Conservation (phyloP, 768 basidiomycete genomes). For the Boletus vermiculosoides region DNA sequence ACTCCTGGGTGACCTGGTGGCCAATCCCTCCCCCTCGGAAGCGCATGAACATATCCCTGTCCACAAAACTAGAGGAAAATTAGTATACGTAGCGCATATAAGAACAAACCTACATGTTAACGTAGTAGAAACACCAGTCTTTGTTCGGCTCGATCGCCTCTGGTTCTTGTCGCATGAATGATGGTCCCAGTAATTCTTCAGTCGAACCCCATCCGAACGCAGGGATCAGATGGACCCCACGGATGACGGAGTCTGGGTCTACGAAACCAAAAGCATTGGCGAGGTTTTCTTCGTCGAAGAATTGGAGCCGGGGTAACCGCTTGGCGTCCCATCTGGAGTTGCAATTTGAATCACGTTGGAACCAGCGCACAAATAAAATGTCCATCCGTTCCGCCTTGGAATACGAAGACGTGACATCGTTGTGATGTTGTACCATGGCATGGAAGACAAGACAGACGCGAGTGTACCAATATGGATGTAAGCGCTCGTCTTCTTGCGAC, state of each 20-base stretch:
- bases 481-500: slow-evolving; percentile 17
- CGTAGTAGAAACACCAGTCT: slow-evolving; percentile 33
- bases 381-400: slow-evolving; percentile 28
- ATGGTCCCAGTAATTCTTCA: neutral
- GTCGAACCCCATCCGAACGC: slow-evolving; percentile 26
- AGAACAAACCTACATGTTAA: neutral
- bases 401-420: neutral
- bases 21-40: neutral
- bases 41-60: neutral
- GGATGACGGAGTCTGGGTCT: slow-evolving; percentile 41
- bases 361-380: slow-evolving; percentile 44
- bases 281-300: slow-evolving; percentile 29
- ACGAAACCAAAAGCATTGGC: slow-evolving; percentile 43
- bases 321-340: slow-evolving; percentile 24
- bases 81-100: neutral
- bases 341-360: slow-evolving; percentile 28
- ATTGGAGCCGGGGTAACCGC: slow-evolving; percentile 39
- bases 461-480: slow-evolving; percentile 41
- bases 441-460: slow-evolving; percentile 13
- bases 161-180: neutral
- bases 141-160: neutral
- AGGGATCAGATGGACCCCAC: slow-evolving; percentile 43
- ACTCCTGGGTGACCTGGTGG: slow-evolving; percentile 4
- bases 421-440: neutral
- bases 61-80: neutral